These are phyloP conservation scores for Castanospermum australe DNA, from an alignment of 306 rosid genomes.

Conservation along the genomic window DNA sequence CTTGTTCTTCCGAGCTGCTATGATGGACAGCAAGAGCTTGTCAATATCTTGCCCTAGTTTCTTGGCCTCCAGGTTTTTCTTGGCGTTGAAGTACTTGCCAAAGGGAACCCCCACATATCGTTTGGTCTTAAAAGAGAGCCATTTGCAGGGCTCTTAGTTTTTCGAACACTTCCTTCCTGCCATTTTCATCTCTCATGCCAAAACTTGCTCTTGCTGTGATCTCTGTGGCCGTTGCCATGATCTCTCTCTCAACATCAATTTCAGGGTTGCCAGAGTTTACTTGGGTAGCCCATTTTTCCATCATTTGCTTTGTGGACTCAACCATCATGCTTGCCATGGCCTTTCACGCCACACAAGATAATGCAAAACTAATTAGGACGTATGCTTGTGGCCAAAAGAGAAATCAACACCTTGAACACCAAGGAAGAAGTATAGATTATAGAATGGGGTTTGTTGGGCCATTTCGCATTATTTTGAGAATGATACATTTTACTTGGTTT, in stretches of 20 bases:
- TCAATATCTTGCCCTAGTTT: constrained; percentile 57
- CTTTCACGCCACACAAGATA: constrained; percentile 16
- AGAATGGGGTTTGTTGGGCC: no score
- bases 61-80: constrained; percentile 45
- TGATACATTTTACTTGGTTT: no score
- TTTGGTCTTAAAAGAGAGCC: constrained; percentile 50
- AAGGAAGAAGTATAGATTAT: no score
- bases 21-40: constrained; percentile 33
- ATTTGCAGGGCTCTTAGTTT: constrained; percentile 49
- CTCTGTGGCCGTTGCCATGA: constrained; percentile 53
- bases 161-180: constrained; percentile 35
- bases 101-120: constrained; percentile 66
- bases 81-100: constrained; percentile 31
- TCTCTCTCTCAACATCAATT: constrained; percentile 54
- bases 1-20: constrained; percentile 29
- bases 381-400: background rate
- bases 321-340: constrained; percentile 56
- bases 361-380: background rate
- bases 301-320: constrained; percentile 55
- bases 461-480: no score
- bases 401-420: background rate
- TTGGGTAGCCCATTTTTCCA: constrained; percentile 43
- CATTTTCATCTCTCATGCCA: constrained; percentile 44
- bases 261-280: constrained; percentile 41
- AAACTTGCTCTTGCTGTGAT: constrained; percentile 68